These are phyloP conservation scores for Panellus pusillus DNA, from an alignment of 768 basidiomycete genomes.

Conservation along the genomic window DNA sequence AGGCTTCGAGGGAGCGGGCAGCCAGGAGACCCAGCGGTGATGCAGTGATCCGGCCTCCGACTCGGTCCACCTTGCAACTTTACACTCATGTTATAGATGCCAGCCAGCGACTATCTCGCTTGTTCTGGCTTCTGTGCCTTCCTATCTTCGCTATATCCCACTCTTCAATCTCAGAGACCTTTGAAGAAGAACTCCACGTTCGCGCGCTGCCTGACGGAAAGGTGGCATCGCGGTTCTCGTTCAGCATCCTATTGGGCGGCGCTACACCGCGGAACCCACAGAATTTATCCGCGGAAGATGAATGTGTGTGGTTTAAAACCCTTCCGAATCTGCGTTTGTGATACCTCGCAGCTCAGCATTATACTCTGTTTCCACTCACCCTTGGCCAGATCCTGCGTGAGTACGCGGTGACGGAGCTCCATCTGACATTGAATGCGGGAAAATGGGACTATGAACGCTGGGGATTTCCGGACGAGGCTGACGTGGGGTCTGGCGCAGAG, in stretches of 20 bases:
- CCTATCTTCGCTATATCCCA: background rate
- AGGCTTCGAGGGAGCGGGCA: too few relatives aligned
- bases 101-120: background rate
- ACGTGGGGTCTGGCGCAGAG: slow-evolving; percentile 84
- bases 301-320: slow-evolving; percentile 33
- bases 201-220: slow-evolving; percentile 76
- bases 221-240: slow-evolving; percentile 78
- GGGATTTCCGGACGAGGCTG: slow-evolving; percentile 76
- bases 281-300: slow-evolving; percentile 48
- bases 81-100: too few relatives aligned
- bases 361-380: slow-evolving; percentile 81
- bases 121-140: slow-evolving; percentile 9
- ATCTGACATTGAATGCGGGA: slow-evolving; percentile 88
- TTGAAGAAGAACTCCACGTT: slow-evolving; percentile 46
- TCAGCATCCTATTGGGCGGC: slow-evolving; percentile 62
- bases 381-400: slow-evolving; percentile 85
- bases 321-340: background rate
- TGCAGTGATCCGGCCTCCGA: too few relatives aligned
- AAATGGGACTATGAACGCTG: slow-evolving; percentile 87
- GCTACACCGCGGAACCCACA: slow-evolving; percentile 56
- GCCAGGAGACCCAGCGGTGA: too few relatives aligned
- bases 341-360: slow-evolving; percentile 68
- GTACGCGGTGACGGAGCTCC: slow-evolving; percentile 84
- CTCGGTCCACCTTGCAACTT: too few relatives aligned
- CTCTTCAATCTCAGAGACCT: slow-evolving; percentile 38